Evolutionary conservation across 1,139 yeast species (phyloP).

Genomic region (Geotrichum bryndzae): DNA sequence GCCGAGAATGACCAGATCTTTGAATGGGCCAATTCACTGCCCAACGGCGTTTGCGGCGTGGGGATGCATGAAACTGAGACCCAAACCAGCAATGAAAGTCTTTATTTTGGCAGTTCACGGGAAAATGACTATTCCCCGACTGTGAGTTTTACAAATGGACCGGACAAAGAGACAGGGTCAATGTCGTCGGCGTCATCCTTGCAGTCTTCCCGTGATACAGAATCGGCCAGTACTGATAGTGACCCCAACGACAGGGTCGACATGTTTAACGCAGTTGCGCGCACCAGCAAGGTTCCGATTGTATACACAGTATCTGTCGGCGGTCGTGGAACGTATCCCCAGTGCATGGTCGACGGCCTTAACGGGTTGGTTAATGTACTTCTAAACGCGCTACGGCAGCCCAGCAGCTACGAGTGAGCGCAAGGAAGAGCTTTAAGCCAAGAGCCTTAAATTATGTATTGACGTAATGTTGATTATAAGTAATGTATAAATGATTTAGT

Average conservation of each 20-base stretch:
- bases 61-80: conserved; percentile 1
- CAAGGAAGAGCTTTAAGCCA: background rate
- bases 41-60: conserved; percentile 30
- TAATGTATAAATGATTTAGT: too few relatives aligned
- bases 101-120: conserved; percentile 1
- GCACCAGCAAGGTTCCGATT: conserved; percentile 32
- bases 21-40: conserved; percentile 47
- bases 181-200: background rate
- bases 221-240: background rate
- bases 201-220: background rate
- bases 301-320: conserved; percentile 61
- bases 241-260: conserved; percentile 10
- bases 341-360: conserved; percentile 65
- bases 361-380: conserved; percentile 54
- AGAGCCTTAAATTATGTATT: background rate
- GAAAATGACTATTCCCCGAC: background rate
- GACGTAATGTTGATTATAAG: background rate
- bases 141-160: background rate
- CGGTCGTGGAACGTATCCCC: conserved; percentile 53
- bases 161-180: background rate
- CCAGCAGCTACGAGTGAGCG: background rate
- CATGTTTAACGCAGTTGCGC: conserved; percentile 10
- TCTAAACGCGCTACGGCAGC: conserved; percentile 16
- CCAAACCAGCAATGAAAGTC: conserved; percentile 3
- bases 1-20: conserved; percentile 56